Conservation (phyloP, 2,329 filamentous ascomycete genomes). For the Aaosphaeria arxii region DNA sequence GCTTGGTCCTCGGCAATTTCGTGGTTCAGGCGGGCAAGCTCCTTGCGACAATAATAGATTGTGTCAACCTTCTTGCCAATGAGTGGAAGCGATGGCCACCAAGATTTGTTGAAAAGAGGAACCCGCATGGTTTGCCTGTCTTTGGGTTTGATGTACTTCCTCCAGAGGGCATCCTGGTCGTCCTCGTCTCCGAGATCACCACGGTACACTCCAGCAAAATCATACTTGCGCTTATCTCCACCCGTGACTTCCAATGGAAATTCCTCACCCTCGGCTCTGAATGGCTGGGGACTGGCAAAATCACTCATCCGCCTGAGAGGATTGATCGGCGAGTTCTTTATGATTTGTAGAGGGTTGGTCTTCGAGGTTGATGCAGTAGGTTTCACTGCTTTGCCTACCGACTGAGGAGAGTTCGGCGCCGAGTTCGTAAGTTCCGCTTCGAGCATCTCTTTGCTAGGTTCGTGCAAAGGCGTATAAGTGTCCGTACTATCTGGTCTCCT, state of each 20-base stretch:
- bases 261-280: constrained; percentile 35
- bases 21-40: constrained; percentile 81
- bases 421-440: constrained; percentile 16
- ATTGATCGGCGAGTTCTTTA: constrained; percentile 23
- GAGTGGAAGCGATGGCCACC: constrained; percentile 75
- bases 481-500: constrained; percentile 27
- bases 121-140: constrained; percentile 83
- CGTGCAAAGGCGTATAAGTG: constrained; percentile 27
- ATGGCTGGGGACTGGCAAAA: constrained; percentile 47
- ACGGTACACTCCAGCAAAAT: constrained; percentile 27
- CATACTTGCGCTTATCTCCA: constrained; percentile 26
- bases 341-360: constrained; percentile 14
- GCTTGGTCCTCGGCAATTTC: constrained; percentile 91
- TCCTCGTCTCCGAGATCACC: constrained; percentile 25
- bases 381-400: constrained; percentile 14
- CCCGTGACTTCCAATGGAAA: constrained; percentile 26
- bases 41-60: constrained; percentile 84
- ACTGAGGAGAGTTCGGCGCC: constrained; percentile 20
- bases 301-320: constrained; percentile 26
- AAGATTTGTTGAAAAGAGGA: constrained; percentile 52
- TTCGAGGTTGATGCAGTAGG: constrained; percentile 5
- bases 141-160: constrained; percentile 74
- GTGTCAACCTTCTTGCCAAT: constrained; percentile 90
- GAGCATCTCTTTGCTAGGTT: constrained; percentile 19
- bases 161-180: constrained; percentile 61